Evolutionary conservation across 208 protist genomes (phyloP).

Genomic region (Leishmania tarentolae): DNA sequence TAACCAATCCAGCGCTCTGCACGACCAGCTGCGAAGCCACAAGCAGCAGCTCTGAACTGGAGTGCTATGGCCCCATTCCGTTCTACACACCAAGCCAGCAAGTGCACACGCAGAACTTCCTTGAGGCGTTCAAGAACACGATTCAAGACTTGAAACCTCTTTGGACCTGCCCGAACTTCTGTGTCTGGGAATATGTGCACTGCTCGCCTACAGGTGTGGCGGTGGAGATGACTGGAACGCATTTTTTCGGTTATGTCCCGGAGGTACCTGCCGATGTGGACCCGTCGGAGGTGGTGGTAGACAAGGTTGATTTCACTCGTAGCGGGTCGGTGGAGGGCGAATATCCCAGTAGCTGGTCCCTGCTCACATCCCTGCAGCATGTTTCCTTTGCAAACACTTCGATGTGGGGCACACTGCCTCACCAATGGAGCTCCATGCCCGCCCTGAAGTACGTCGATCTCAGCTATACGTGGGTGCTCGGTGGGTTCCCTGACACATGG

Average conservation of each 20-base stretch:
- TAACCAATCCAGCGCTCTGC: slow-evolving; percentile 2
- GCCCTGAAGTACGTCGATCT: slow-evolving; percentile 1
- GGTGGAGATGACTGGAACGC: not conserved
- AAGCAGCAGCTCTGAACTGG: slow-evolving; percentile 1
- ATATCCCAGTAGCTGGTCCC: slow-evolving; percentile 2
- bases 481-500: not conserved
- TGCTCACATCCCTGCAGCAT: not conserved
- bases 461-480: not conserved
- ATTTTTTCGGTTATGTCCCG: not conserved
- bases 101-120: slow-evolving; percentile 5
- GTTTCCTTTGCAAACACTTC: slow-evolving; percentile 11
- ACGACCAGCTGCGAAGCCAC: not conserved
- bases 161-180: slow-evolving; percentile 17
- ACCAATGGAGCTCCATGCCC: not conserved
- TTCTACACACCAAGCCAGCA: slow-evolving; percentile 6
- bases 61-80: not conserved
- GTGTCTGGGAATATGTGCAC: slow-evolving; percentile 7
- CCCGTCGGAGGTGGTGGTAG: not conserved
- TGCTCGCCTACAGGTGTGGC: slow-evolving; percentile 4
- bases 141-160: not conserved
- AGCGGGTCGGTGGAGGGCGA: slow-evolving; percentile 1
- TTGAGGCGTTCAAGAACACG: not conserved
- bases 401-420: not conserved
- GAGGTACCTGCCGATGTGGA: not conserved
- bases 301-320: not conserved